Evolutionary conservation across 2,329 filamentous ascomycete genomes (phyloP), one percentile per base, ranked within the genome.

Genomic region (Xenoacremonium recifei): DNA sequence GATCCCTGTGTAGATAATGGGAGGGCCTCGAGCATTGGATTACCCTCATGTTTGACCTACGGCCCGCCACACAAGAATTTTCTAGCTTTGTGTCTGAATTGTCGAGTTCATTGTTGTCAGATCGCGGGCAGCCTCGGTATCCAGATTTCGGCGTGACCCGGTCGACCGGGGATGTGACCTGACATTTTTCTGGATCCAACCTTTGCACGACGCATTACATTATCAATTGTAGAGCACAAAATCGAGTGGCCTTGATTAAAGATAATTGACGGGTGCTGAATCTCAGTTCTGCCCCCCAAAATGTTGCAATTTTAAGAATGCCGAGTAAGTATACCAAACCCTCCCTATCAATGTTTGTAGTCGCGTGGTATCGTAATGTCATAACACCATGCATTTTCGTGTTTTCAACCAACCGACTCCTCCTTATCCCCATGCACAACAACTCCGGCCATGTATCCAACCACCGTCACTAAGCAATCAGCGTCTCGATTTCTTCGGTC

Each of bases 401-500:
- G 19, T 39, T 49, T 42, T 41, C 42, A 46, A 42, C 10, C 29
- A 16, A 39, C 21, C 23, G 21, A 11, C 21, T 16, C 12, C 32
- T 17, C 37, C 17, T 39, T 36, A 37, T 47, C 36, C 42, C 41
- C 40, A 42, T 35, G 37, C 45, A 23, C 44, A 45, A 29, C 37
- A 15, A 25, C 41, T 21, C 21, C 21, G n/a, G n/a, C n/a, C 19
- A 33, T 40, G 21, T 39, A 37, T 41, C 35, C 27, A 32, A 35
- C 39, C 29, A 21, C 41, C n/a, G n/a, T n/a, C n/a, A n/a, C 40
- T 55, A 60, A 32, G 35, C 45, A 47, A 51, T 23, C 37, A 66
- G 51, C 42, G 57, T 47, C 25, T 51, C 50, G 40, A 61, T 60
- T 64, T 90, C 86, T 50, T 84, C 77, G 30, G 72, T 72, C 1